Evolutionary conservation across 2,329 filamentous ascomycete species (phyloP), one percentile per base, ranked within the genome.

Genomic region (Metarhizium anisopliae): DNA sequence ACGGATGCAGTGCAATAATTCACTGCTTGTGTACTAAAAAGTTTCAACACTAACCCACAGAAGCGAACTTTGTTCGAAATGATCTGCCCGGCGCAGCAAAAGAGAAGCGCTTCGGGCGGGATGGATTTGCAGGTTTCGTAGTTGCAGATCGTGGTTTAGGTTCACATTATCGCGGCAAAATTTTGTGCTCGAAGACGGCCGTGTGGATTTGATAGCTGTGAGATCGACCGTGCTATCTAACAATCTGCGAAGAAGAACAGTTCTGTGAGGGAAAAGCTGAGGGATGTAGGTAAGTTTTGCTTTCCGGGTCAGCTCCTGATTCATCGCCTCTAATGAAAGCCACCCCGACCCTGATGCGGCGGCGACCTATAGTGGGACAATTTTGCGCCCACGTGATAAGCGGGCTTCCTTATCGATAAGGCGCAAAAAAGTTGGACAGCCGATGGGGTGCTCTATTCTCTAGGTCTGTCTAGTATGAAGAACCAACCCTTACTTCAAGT

Each of bases 361-460:
- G 61, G 62, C 64, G 60, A 57, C 65, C 59, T 66, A 67, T 70
- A 65, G 70, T 71, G 70, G 70, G 70, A 71, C 66, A 69, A 63
- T 67, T 66, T 25, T 70, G 66, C 67, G 64, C 66, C 69, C 71
- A 73, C 71, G 71, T 73, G 71, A 73, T 72, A 69, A 67, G 66
- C 58, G 61, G 59, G 57, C 52, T 54, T 42, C 50, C 54, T 65
- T 69, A 56, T 69, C 68, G 66, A 70, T 70, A 68, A 65, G n/a
- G 29, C 2, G n/a, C 42, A 50, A 45, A 45, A 56, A 53, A 40
- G 43, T 49, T 43, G 51, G 36, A 16, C n/a, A 13, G 18, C 13
- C 38, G 52, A 47, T 52, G 35, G n/a, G 40, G 47, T 49, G 32
- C 35, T 52, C 52, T 55, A 35, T 11, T 35, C 10, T 11, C 7